Percentiles rank a stretch among this genome's conserved stretches.
phyloP scores from a whole-genome alignment of 2,329 filamentous ascomycete genomes.

The Verticillium alfalfae region DNA sequence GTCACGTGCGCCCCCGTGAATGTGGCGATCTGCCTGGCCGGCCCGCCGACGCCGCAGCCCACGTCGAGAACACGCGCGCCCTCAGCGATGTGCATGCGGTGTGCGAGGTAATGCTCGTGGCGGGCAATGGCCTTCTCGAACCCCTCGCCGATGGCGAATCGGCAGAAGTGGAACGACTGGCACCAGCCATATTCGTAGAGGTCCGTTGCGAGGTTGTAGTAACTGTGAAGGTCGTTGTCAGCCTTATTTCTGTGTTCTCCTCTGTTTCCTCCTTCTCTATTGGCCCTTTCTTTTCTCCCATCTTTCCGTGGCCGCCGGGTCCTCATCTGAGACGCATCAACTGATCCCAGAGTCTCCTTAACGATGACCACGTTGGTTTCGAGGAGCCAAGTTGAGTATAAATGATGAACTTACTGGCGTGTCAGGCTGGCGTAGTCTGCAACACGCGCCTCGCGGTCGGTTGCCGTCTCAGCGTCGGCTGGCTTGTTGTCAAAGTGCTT shows the following conservation, averaged over 20 bases:
- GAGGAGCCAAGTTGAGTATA: no score
- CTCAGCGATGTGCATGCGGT: constrained; percentile 79
- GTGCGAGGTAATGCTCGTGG: constrained; percentile 95
- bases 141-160: constrained; percentile 78
- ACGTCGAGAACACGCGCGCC: constrained; percentile 91
- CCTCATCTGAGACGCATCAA: no score
- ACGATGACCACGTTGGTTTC: no score
- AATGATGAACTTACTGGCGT: constrained; percentile 62
- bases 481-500: constrained; percentile 92
- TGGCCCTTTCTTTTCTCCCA: no score
- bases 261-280: no score
- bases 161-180: constrained; percentile 95
- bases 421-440: constrained; percentile 91
- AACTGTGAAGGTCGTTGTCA: constrained; percentile 42
- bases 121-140: constrained; percentile 91
- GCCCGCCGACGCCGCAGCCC: constrained; percentile 93
- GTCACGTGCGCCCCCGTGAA: constrained; percentile 87
- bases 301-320: no score
- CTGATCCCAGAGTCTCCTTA: no score
- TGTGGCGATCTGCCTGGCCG: constrained; percentile 91
- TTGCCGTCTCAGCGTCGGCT: constrained; percentile 73
- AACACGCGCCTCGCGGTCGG: constrained; percentile 70
- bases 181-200: constrained; percentile 97
- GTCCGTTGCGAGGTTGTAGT: constrained; percentile 96
- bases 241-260: no score